Base-by-base conservation (phyloP, 345 rosid genomes). In the Pistacia integerrima region DNA sequence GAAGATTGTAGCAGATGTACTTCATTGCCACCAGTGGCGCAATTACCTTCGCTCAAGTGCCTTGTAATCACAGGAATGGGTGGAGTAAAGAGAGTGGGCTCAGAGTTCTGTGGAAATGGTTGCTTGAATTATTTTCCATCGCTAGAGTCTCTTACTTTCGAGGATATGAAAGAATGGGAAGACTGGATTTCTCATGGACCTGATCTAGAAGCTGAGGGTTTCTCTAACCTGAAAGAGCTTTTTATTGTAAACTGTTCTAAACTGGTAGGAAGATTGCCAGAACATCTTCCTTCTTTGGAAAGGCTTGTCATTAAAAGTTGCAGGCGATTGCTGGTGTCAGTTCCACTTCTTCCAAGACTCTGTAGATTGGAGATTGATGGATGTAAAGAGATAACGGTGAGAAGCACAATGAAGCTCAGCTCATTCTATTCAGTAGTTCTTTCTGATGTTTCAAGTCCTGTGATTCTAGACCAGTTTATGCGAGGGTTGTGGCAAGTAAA, bases 221-320 rank as follows among this genome's bases (percentile, higher is more conserved):
- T 80, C 51, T 74, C 83, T 7, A 38, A 60, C 25, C 56, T 80
- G 10, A 28, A 59, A 70, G 30, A 30, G 41, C 38, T 61, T 28
- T 61, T 38, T 28, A 1, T 61, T 28, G 18, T 51, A 14, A 48
- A 28, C 3, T 75, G 72, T 57, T 35, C 72, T 20, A 17, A 55
- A n/a, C 51, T 75, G 61, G 54, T 36, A 65, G 28, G 28, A 17
- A 13, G 30, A 61, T 61, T 28, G 65, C 61, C 64, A 57, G 35
- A 80, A 75, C 63, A 38, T 61, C 79, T 75, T 3, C 52, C 54
- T 4, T 75, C 66, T 1, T 75, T 74, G 46, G 25, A 54, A 52
- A 20, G 3, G 28, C 52, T 76, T 28, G 5, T 7, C 67, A 76
- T 76, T 20, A 25, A 5, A 12, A 0, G 18, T 1, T 69, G 60